Percentiles rank a stretch among this genome's conserved stretches.
Conservation (phyloP, 148 eudicot genomes). For the Simmondsia chinensis region DNA sequence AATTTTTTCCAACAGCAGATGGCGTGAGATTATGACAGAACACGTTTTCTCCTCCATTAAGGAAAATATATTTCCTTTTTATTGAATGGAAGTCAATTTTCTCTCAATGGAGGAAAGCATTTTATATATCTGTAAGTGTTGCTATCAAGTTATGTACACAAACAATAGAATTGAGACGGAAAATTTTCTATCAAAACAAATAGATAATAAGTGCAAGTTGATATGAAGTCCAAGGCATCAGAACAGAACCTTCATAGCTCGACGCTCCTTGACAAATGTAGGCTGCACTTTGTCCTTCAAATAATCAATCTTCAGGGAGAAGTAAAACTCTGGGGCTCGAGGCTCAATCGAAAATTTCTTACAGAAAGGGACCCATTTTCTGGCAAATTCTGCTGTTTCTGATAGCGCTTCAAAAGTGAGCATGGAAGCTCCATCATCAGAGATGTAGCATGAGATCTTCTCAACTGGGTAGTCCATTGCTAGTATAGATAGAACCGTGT, state of each 20-base stretch:
- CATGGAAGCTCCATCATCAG: constrained; percentile 99
- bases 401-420: constrained; percentile 92
- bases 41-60: no score
- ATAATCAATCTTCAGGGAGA: constrained; percentile 77
- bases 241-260: constrained; percentile 83
- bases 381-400: constrained; percentile 91
- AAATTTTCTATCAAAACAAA: no score
- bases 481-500: constrained; percentile 78
- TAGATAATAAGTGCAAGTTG: not conserved
- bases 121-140: no score
- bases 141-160: no score
- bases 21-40: no score
- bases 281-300: constrained; percentile 97
- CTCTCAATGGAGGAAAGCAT: no score
- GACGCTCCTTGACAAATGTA: constrained; percentile 91
- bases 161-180: no score
- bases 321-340: constrained; percentile 91
- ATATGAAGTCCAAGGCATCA: constrained; percentile 1
- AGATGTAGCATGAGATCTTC: constrained; percentile 88
- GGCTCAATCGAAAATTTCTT: constrained; percentile 91
- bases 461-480: constrained; percentile 98
- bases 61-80: no score
- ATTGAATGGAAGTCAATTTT: no score
- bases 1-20: no score
- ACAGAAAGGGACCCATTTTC: constrained; percentile 98